Conservation (phyloP, 345 rosid species). For the Camelina sativa region DNA sequence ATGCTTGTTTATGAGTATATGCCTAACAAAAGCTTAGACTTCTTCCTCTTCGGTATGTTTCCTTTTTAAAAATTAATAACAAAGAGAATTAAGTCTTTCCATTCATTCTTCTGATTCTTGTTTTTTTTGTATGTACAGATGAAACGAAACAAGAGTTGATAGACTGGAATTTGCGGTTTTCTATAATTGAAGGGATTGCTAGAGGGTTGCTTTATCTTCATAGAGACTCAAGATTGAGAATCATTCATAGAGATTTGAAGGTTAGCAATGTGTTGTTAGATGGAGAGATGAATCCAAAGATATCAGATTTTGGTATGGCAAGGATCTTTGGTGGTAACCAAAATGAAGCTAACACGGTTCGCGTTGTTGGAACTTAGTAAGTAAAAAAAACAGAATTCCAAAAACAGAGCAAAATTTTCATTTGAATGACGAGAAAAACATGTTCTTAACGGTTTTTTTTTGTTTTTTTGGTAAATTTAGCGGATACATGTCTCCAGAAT, state of each 20-base stretch:
- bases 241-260: constrained; percentile 73
- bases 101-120: constrained; percentile 16
- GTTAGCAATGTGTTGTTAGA: constrained; percentile 75
- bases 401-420: constrained; percentile 10
- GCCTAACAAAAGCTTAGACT: constrained; percentile 76
- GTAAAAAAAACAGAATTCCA: constrained; percentile 16
- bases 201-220: constrained; percentile 82
- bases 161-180: constrained; percentile 60
- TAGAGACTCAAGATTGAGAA: constrained; percentile 70
- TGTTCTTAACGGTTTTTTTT: background rate
- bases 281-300: constrained; percentile 74
- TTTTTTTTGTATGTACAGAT: constrained; percentile 45
- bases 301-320: constrained; percentile 82
- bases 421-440: background rate
- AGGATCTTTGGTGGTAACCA: constrained; percentile 61
- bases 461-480: constrained; percentile 40
- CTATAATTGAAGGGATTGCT: constrained; percentile 73
- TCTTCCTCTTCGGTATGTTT: constrained; percentile 60
- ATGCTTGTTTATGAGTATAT: constrained; percentile 69
- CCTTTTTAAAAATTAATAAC: background rate
- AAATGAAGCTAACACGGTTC: constrained; percentile 59
- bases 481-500: constrained; percentile 82
- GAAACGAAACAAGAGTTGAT: constrained; percentile 47
- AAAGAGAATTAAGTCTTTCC: background rate
- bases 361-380: constrained; percentile 76